Base-by-base conservation (phyloP, 2,329 filamentous ascomycete species). In the Colletotrichum melonis region DNA sequence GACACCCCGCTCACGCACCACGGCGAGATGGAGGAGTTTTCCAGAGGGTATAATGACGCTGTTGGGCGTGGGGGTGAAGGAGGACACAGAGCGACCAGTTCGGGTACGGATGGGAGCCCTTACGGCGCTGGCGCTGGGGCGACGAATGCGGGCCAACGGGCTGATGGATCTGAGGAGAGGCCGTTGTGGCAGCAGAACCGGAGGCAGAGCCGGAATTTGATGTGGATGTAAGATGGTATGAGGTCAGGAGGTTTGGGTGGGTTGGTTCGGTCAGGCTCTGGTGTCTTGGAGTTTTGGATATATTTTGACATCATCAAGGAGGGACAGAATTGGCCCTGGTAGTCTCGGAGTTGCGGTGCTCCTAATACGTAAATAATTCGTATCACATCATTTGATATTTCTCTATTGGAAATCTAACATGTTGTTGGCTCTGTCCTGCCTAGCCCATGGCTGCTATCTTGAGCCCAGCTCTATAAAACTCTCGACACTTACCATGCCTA, bases 161-260 rank as follows among this genome's bases (percentile, higher is more conserved):
- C 63, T 1, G 63, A 69, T 38, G 68, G 59, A 3, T 35, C 64
- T 26, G 81, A 80, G 2, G 79, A 83, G 28, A 79, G 86, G 55
- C 86, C 87, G 5, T 79, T 89, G 49, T 89, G 88, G 88, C 87
- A 89, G 79, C 88, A 89, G 80, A 88, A 88, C 64, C 81, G 87
- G 69, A 82, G 84, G 67, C 85, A 85, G 74, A 83, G 82, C 74
- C 82, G 87, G 64, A 89, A 86, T 78, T 72, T 86, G 75, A 85
- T 84, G 81, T 87, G 85, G 85, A 81, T 86, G 80, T 86, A 77
- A 82, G 69, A 24, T 19, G 58, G 24, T 2, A n/a, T 12, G 26
- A 16, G 26, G 3, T 2, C 16, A 1, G 9, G 9, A 0, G 26
- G 26, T 42, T 6, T 6, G 32, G 22, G 8, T 7, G 28, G 35